Percentiles rank a stretch among this genome's conserved stretches.
Conservation (phyloP, 768 basidiomycete species). For the Auricularia cornea region DNA sequence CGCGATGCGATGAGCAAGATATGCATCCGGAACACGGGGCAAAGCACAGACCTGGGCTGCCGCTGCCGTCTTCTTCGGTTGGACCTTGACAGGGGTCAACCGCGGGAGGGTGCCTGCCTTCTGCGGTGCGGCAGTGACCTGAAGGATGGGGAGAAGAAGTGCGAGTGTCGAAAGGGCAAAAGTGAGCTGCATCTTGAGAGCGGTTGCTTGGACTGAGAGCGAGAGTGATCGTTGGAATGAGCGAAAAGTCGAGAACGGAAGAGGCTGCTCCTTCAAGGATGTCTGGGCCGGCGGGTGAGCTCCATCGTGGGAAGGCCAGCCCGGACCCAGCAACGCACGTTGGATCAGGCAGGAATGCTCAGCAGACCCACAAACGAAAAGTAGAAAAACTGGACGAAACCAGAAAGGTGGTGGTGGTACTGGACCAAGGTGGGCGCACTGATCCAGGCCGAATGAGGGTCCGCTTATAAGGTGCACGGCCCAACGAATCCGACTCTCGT, state of each 20-base stretch:
- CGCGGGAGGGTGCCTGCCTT: background rate
- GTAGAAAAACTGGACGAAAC: background rate
- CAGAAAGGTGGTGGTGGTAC: background rate
- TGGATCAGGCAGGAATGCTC: constrained; percentile 2
- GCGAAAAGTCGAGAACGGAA: background rate
- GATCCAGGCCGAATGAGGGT: background rate
- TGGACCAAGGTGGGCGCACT: background rate
- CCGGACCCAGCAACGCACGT: background rate
- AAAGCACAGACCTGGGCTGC: background rate
- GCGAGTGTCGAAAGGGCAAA: background rate
- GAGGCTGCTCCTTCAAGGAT: constrained; percentile 1
- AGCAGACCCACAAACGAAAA: background rate
- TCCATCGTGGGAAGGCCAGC: no score
- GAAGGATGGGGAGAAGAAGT: background rate
- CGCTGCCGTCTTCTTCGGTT: background rate
- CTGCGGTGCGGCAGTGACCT: background rate
- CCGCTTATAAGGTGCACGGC: background rate
- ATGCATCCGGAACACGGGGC: background rate
- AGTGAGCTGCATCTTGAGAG: background rate
- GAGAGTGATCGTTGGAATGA: background rate
- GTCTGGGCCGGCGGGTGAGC: background rate
- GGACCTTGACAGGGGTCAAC: background rate
- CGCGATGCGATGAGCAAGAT: background rate
- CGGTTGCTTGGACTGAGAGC: background rate
- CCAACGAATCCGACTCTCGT: background rate